phyloP scores from a whole-genome alignment of 257 asterid species.

The Solanum peruvianum region DNA sequence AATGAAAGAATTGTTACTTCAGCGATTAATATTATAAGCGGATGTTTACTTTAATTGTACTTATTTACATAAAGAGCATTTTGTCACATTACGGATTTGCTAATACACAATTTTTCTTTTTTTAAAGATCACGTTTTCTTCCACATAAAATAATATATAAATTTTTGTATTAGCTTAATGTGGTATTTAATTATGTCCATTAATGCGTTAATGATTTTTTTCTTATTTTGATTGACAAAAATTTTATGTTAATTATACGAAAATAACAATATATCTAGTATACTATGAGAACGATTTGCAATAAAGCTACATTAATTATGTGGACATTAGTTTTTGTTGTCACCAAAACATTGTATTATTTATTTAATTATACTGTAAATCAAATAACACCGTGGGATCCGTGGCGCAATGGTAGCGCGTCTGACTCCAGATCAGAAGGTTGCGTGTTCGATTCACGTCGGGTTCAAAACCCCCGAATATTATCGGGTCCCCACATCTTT shows the following conservation, averaged over 20 bases:
- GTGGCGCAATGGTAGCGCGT: constrained; percentile 99
- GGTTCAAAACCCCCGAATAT: constrained; percentile 33
- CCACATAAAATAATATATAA: too few species aligned
- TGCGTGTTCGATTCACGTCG: constrained; percentile 99
- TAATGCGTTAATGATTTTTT: too few species aligned
- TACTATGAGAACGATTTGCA: too few species aligned
- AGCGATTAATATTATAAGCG: not conserved
- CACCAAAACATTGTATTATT: not conserved
- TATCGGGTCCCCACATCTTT: too few species aligned
- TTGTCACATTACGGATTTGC: not conserved
- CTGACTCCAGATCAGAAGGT: constrained; percentile 99
- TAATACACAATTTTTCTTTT: not conserved
- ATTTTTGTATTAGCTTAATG: not conserved
- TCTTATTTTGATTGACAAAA: not conserved
- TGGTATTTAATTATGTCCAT: not conserved
- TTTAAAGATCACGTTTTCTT: not conserved
- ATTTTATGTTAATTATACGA: fast-evolving
- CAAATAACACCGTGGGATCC: constrained; percentile 25
- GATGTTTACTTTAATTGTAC: not conserved
- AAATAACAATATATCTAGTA: fast-evolving
- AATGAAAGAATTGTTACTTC: not conserved
- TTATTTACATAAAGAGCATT: not conserved
- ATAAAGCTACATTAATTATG: not conserved
- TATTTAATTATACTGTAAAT: too few species aligned
- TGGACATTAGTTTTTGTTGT: not conserved